Percentiles rank a stretch among this genome's conserved stretches.
Conservation (phyloP, 768 basidiomycete genomes). For the Russula ochroleuca region DNA sequence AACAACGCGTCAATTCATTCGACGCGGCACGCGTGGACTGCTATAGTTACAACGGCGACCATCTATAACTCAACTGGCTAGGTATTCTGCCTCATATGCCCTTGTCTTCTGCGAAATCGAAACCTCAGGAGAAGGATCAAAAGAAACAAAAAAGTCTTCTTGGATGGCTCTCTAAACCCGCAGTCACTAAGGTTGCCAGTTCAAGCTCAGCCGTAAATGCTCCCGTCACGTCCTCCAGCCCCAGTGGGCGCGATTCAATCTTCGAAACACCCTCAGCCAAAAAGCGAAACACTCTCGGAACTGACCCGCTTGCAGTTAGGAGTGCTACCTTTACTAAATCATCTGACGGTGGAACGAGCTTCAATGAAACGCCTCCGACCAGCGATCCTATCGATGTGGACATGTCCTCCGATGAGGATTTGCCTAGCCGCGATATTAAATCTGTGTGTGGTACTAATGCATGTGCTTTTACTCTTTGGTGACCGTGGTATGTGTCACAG, state of each 20-base stretch:
- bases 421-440: constrained; percentile 27
- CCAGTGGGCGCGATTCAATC: constrained; percentile 21
- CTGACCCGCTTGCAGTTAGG: constrained; percentile 40
- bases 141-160: constrained; percentile 72
- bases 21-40: too few species aligned
- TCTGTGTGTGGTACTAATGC: constrained; percentile 12
- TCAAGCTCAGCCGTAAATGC: constrained; percentile 18
- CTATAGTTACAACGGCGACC: constrained; percentile 1
- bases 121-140: constrained; percentile 25
- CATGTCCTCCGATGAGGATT: constrained; percentile 54
- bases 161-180: constrained; percentile 51
- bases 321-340: constrained; percentile 38
- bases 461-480: not conserved
- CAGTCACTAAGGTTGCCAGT: constrained; percentile 8
- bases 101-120: constrained; percentile 17
- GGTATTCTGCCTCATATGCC: constrained; percentile 7
- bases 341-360: constrained; percentile 48
- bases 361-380: constrained; percentile 63
- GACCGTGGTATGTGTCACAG: not conserved
- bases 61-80: not conserved
- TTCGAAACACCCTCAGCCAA: constrained; percentile 27
- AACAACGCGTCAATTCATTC: constrained; percentile 25
- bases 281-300: constrained; percentile 26
- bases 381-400: constrained; percentile 77
- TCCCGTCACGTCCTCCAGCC: constrained; percentile 23